These are phyloP conservation scores for Phytophthora agathidicida DNA, from an alignment of 352 stramenopile species.

Conservation along the genomic window DNA sequence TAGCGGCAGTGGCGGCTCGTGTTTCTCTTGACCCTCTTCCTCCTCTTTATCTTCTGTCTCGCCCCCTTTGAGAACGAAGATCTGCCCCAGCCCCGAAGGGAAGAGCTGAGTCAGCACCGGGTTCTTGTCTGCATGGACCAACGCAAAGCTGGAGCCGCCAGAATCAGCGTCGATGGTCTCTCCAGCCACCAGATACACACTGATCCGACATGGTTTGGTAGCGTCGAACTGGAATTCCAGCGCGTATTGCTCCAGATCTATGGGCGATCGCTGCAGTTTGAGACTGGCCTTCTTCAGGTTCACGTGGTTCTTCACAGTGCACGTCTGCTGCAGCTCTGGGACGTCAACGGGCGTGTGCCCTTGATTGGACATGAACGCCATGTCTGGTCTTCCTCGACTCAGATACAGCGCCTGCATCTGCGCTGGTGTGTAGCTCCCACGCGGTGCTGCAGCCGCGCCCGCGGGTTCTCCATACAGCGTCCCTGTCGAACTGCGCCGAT, in stretches of 20 bases:
- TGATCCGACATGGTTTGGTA: slow-evolving; percentile 72
- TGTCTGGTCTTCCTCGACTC: slow-evolving; percentile 75
- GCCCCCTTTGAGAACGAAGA: slow-evolving; percentile 42
- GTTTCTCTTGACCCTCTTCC: slow-evolving; percentile 14
- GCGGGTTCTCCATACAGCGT: slow-evolving; percentile 74
- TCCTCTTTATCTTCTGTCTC: slow-evolving; percentile 8
- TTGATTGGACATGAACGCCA: slow-evolving; percentile 88
- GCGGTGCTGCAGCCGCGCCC: slow-evolving; percentile 42
- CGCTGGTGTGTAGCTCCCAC: slow-evolving; percentile 72
- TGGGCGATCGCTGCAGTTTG: slow-evolving; percentile 46
- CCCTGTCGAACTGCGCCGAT: slow-evolving; percentile 36
- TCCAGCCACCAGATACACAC: slow-evolving; percentile 63
- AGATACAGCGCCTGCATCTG: slow-evolving; percentile 87
- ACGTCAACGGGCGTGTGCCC: slow-evolving; percentile 49
- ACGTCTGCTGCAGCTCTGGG: slow-evolving; percentile 86
- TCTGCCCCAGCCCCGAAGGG: slow-evolving; percentile 53
- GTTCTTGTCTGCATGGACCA: slow-evolving; percentile 52
- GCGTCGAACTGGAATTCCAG: slow-evolving; percentile 84
- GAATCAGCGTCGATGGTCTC: slow-evolving; percentile 77
- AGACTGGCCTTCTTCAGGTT: slow-evolving; percentile 86
- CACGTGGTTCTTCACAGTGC: slow-evolving; percentile 83
- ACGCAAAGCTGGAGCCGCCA: slow-evolving; percentile 61
- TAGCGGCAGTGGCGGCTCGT: slow-evolving; percentile 17
- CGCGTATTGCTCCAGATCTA: slow-evolving; percentile 29
- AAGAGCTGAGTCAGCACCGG: slow-evolving; percentile 52